Evolutionary conservation across 2,329 filamentous ascomycete species (phyloP).

Genomic region (Pseudogymnoascus sp.): DNA sequence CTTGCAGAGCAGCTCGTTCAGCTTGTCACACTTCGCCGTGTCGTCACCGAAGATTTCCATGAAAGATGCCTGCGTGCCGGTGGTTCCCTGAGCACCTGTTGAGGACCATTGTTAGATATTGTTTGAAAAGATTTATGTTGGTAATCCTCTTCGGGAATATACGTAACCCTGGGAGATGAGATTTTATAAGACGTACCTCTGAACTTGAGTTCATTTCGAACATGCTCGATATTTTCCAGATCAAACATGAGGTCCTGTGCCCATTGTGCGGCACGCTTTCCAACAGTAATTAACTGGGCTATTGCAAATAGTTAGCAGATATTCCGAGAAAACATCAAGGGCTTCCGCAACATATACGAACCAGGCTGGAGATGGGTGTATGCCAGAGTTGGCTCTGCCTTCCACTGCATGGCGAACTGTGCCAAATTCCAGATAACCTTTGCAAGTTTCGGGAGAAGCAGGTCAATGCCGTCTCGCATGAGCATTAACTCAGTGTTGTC

Average conservation of each 20-base stretch:
- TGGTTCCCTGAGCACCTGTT: slow-evolving; percentile 42
- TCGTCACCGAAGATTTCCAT: slow-evolving; percentile 43
- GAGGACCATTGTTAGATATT: neutral
- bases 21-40: slow-evolving; percentile 40
- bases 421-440: slow-evolving; percentile 69
- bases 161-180: neutral
- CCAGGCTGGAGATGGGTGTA: slow-evolving; percentile 62
- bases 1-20: slow-evolving; percentile 48
- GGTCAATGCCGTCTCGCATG: slow-evolving; percentile 62
- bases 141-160: too few relatives aligned
- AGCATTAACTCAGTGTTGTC: slow-evolving; percentile 76
- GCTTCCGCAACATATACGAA: neutral
- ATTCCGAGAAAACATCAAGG: neutral
- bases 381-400: slow-evolving; percentile 61
- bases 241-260: slow-evolving; percentile 70
- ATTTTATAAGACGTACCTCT: slow-evolving; percentile 45
- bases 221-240: slow-evolving; percentile 62
- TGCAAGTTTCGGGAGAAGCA: slow-evolving; percentile 71
- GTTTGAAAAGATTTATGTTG: neutral
- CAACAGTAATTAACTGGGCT: slow-evolving; percentile 38
- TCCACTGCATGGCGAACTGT: slow-evolving; percentile 64
- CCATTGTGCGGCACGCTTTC: slow-evolving; percentile 57
- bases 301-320: slow-evolving; percentile 10
- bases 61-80: slow-evolving; percentile 68
- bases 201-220: slow-evolving; percentile 61